phyloP scores from a whole-genome alignment of 495 filamentous ascomycete genomes.

The Xylaria flabelliformis region DNA sequence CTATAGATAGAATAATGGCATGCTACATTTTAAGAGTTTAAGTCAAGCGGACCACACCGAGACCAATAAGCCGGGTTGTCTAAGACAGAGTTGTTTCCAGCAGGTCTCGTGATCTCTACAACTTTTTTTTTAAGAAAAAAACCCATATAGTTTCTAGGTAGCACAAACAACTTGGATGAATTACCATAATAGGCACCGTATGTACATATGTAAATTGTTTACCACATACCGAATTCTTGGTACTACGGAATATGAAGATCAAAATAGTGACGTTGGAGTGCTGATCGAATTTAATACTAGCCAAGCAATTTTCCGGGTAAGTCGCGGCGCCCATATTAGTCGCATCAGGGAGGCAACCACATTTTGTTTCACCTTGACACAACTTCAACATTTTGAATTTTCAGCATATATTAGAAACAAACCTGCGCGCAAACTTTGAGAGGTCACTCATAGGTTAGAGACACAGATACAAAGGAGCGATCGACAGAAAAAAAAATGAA shows the following conservation, averaged over 20 bases:
- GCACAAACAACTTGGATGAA: too few species aligned
- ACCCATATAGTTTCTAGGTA: too few species aligned
- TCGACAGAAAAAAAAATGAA: conserved; percentile 21
- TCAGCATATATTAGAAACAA: not conserved
- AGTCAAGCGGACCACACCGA: not conserved
- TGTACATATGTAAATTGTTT: not conserved
- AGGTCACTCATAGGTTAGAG: not conserved
- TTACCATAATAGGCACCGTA: too few species aligned
- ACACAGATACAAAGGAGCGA: not conserved
- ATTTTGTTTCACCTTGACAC: not conserved
- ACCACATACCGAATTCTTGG: not conserved
- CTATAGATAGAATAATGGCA: not conserved
- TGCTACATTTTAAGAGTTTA: not conserved
- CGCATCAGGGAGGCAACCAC: not conserved
- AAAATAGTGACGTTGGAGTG: not conserved
- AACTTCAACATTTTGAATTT: not conserved
- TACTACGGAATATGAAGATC: not conserved
- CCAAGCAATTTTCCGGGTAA: conserved; percentile 17
- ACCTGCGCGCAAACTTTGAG: too few species aligned
- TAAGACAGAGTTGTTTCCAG: not conserved
- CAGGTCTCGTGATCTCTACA: not conserved
- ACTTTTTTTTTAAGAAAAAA: too few species aligned
- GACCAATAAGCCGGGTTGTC: not conserved
- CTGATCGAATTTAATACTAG: not conserved
- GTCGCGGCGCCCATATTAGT: conserved; percentile 4